phyloP scores from a whole-genome alignment of 257 asterid species.

The Gentiana straminea region DNA sequence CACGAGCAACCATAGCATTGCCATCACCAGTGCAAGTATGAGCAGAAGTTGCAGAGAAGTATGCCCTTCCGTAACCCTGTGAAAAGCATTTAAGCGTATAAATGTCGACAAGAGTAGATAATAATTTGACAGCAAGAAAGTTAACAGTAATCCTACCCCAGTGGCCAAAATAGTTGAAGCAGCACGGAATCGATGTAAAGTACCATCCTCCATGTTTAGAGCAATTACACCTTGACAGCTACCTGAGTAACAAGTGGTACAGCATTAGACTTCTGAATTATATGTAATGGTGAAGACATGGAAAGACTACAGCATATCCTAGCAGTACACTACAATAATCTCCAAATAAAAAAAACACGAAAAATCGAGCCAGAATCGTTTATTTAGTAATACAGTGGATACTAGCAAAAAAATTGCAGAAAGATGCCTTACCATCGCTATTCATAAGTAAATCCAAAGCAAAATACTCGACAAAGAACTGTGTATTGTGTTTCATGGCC shows the following conservation, averaged over 20 bases:
- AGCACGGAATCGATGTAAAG: conserved; percentile 85
- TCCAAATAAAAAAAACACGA: not conserved
- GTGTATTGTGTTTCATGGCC: conserved; percentile 98
- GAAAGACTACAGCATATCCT: not conserved
- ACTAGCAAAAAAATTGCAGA: not conserved
- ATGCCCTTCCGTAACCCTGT: conserved; percentile 94
- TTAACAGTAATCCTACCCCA: conserved; percentile 44
- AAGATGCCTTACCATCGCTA: conserved; percentile 58
- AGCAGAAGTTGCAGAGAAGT: conserved; percentile 98
- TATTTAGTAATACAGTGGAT: not conserved
- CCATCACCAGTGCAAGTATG: conserved; percentile 99
- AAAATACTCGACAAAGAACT: conserved; percentile 90
- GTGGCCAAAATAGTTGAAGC: conserved; percentile 91
- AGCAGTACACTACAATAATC: not conserved
- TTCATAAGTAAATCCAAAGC: conserved; percentile 84
- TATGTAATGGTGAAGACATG: not conserved
- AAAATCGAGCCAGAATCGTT: not conserved
- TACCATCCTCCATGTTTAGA: conserved; percentile 94
- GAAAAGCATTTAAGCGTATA: conserved; percentile 3
- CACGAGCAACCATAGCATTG: conserved; percentile 98
- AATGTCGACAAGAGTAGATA: conserved; percentile 4
- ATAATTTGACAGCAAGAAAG: not conserved
- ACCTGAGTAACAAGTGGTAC: conserved; percentile 19
- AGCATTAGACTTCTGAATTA: not conserved
- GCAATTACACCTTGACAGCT: conserved; percentile 82